A percentile compares a stretch with the other conserved stretches of the same genome.
phyloP scores from a whole-genome alignment of 108 stramenopile genomes.

The Stephanodiscus minutulus region DNA sequence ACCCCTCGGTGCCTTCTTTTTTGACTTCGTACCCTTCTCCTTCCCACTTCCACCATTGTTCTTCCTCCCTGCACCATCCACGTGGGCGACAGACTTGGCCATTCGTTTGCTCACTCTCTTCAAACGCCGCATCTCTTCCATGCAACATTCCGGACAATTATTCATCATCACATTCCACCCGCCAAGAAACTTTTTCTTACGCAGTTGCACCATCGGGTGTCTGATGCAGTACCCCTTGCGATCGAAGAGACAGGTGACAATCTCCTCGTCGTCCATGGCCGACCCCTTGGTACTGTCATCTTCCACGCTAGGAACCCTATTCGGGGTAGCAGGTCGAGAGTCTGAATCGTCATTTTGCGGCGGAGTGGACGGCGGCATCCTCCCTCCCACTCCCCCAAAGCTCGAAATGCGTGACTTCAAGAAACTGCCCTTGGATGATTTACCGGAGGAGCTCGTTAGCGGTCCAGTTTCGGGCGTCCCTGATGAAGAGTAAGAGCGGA shows the following conservation, averaged over 20 bases:
- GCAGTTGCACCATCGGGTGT: constrained; percentile 39
- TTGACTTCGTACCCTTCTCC: constrained; percentile 3
- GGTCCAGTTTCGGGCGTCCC: constrained; percentile 24
- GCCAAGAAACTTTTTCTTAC: constrained; percentile 47
- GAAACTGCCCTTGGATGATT: constrained; percentile 17
- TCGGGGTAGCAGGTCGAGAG: not conserved
- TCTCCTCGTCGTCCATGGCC: not conserved
- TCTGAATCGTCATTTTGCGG: not conserved
- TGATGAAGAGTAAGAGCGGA: constrained; percentile 6
- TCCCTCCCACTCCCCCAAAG: constrained; percentile 1
- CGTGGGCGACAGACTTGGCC: constrained; percentile 1
- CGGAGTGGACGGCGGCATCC: not conserved
- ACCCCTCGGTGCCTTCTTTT: not conserved
- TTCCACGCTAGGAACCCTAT: not conserved
- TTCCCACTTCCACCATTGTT: not conserved
- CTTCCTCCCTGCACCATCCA: not conserved
- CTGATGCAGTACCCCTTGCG: constrained; percentile 32
- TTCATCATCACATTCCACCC: constrained; percentile 41
- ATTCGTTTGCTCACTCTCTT: constrained; percentile 12
- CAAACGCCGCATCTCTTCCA: constrained; percentile 43
- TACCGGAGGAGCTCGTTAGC: constrained; percentile 4
- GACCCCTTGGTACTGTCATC: not conserved
- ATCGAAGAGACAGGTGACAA: constrained; percentile 37
- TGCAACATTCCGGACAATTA: constrained; percentile 49
- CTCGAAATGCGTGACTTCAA: not conserved